A percentile compares a stretch with the other conserved stretches of the same genome.
Evolutionary conservation across 2,329 filamentous ascomycete species (phyloP).

Genomic region (Lecanicillium sp.): DNA sequence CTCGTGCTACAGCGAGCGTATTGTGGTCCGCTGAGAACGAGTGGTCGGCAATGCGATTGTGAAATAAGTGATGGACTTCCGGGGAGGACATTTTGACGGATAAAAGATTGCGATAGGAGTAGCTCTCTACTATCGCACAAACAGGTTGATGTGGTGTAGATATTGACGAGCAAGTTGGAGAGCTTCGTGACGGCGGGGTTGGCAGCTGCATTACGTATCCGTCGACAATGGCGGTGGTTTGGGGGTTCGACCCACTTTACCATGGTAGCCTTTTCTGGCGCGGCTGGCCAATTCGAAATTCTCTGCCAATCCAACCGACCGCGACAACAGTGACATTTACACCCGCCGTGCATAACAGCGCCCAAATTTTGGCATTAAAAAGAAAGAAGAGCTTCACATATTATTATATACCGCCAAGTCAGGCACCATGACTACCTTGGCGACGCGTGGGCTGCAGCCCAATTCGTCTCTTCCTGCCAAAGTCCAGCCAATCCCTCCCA

Average conservation of each 20-base stretch:
- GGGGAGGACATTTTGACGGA: constrained; percentile 62
- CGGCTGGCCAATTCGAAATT: no score
- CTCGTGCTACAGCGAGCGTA: constrained; percentile 83
- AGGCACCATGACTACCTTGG: constrained; percentile 20
- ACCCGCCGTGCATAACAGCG: no score
- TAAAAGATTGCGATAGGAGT: constrained; percentile 33
- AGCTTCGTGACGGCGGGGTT: constrained; percentile 2
- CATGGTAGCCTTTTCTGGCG: no score
- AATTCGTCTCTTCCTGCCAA: constrained; percentile 37
- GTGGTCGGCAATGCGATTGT: constrained; percentile 92
- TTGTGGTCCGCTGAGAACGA: constrained; percentile 91
- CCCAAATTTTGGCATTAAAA: no score
- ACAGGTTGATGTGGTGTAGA: neutral
- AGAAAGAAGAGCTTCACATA: no score
- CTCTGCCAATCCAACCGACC: no score
- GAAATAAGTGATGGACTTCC: constrained; percentile 94
- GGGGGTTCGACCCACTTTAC: no score
- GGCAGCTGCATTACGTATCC: constrained; percentile 8
- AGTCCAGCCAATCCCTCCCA: constrained; percentile 53
- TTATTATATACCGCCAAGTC: no score
- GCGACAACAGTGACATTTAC: no score
- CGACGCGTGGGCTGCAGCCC: constrained; percentile 30
- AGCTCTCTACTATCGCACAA: constrained; percentile 90
- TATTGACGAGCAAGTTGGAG: constrained; percentile 1
- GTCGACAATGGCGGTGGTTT: no score